Base-by-base conservation (phyloP, 768 basidiomycete genomes). In the Lactifluus piperatus region DNA sequence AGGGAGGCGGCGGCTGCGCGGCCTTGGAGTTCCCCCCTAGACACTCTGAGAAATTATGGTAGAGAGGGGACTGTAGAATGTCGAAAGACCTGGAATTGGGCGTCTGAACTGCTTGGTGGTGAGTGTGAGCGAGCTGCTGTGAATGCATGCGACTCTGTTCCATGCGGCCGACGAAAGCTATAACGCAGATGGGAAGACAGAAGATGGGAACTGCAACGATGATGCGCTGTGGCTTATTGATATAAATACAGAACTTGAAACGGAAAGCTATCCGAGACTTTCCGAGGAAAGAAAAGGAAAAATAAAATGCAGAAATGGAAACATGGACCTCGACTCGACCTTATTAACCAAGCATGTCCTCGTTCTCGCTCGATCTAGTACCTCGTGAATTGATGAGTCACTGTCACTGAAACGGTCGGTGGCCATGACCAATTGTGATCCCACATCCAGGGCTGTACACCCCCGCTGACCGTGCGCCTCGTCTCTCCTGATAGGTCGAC, bases 371-470 rank as follows among this genome's bases (percentile, higher is more conserved):
- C 60, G 60, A 61, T 61, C 60, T 60, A 54, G 44, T 56, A 43
- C 54, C 60, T 56, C 55, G 60, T 61, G 60, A 52, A 47, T 43
- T 61, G 60, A 61, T 61, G 60, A 56, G 50, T 56, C 56, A 61
- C 54, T 56, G 59, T n/a, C n/a, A n/a, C n/a, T n/a, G n/a, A n/a
- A n/a, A n/a, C n/a, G 46, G 48, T 46, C 43, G 34, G 34, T 51
- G 44, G 18, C 50, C 49, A 51, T 56, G 50, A 61, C 50, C 54
- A 51, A 52, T 46, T 51, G 36, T 32, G 8, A 30, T 22, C 29
- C 44, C 49, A 29, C 13, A 22, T 39, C 29, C 49, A 20, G 29
- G 34, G 41, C 20, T 37, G 45, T 27, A 18, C 27, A 30, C 32
- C 18, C 39, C 29, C 47, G 30, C 48, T 8, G 27, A 27, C 48